phyloP scores from a whole-genome alignment of 345 rosid species.

The Melaleuca quinquenervia region DNA sequence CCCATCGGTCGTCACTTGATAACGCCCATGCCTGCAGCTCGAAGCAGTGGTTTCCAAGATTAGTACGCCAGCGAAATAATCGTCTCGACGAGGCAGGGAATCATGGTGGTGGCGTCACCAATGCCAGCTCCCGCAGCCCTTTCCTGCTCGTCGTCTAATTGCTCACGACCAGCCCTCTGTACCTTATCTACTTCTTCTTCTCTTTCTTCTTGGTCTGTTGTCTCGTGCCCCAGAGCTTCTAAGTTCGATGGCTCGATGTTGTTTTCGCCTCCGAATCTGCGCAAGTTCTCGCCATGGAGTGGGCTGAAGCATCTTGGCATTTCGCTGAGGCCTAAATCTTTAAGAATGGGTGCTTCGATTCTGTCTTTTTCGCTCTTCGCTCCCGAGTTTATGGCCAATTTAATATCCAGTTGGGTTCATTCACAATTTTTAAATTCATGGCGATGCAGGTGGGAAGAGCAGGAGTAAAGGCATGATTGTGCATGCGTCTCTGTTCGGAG shows the following conservation, averaged over 20 bases:
- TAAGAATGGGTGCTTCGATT: slow-evolving; percentile 29
- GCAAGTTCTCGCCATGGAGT: slow-evolving; percentile 43
- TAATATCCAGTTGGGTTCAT: background rate
- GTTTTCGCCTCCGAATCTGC: slow-evolving; percentile 26
- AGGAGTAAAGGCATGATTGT: slow-evolving; percentile 32
- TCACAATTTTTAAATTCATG: background rate
- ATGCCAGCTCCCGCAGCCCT: background rate
- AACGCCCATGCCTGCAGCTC: background rate
- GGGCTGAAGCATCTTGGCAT: slow-evolving; percentile 69
- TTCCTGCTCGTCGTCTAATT: background rate
- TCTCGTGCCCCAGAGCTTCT: slow-evolving; percentile 16
- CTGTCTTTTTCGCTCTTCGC: background rate
- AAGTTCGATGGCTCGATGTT: slow-evolving; percentile 17
- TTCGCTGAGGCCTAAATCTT: slow-evolving; percentile 34
- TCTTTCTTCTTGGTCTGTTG: slow-evolving; percentile 11
- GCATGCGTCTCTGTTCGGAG: slow-evolving; percentile 82
- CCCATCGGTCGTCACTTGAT: background rate
- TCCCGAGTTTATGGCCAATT: background rate
- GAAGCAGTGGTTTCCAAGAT: background rate
- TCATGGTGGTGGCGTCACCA: background rate
- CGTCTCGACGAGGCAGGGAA: background rate
- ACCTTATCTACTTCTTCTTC: slow-evolving; percentile 3
- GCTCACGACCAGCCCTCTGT: background rate
- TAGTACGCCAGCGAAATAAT: background rate
- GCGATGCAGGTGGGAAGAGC: slow-evolving; percentile 42